phyloP scores from a whole-genome alignment of 257 asterid genomes.

The Solanum chiquidenum region DNA sequence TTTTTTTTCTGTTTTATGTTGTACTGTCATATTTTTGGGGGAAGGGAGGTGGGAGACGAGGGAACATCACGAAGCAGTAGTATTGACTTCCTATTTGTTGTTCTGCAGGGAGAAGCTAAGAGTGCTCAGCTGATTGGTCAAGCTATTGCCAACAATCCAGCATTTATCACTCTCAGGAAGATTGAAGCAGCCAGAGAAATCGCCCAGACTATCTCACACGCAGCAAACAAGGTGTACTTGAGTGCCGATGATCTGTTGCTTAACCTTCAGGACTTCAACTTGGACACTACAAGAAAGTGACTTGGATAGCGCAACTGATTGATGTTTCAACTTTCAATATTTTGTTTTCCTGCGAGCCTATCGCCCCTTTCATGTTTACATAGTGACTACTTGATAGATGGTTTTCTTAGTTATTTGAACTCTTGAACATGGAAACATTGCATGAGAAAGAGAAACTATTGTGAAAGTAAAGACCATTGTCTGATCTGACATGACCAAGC shows the following conservation, averaged over 20 bases:
- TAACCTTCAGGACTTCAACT: conserved; percentile 56
- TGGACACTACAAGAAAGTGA: conserved; percentile 20
- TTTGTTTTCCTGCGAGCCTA: not conserved
- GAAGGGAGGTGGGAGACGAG: not conserved
- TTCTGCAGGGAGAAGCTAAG: conserved; percentile 77
- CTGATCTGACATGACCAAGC: not conserved
- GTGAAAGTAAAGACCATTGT: not conserved
- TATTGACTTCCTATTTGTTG: not conserved
- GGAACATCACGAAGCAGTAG: not conserved
- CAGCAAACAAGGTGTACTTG: conserved; percentile 75
- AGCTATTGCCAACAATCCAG: conserved; percentile 82
- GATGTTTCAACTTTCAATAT: not conserved
- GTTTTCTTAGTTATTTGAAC: not conserved
- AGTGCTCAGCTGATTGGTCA: conserved; percentile 92
- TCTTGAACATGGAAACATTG: not conserved
- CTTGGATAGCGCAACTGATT: not conserved
- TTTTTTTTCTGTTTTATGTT: not conserved
- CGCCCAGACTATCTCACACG: conserved; percentile 45
- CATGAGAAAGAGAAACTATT: not conserved
- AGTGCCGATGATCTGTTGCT: conserved; percentile 73
- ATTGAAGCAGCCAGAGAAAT: conserved; percentile 85
- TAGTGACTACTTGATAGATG: not conserved
- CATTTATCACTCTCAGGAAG: conserved; percentile 50
- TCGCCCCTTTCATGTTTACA: not conserved
- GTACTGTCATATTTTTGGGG: not conserved